Conservation (phyloP, 1,139 yeast genomes). For the Candida tropicalis region DNA sequence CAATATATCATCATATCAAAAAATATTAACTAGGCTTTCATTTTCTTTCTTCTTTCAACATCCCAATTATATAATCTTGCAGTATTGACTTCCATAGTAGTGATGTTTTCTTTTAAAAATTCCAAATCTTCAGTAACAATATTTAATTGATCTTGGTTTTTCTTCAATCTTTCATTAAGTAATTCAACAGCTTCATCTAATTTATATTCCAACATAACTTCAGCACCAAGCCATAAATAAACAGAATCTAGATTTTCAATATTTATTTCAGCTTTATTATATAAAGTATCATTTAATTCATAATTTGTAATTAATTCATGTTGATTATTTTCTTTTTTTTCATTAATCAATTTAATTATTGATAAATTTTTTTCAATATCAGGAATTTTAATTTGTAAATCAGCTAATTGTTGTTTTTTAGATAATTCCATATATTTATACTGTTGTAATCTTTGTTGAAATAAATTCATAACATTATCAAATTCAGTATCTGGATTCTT, state of each 20-base stretch:
- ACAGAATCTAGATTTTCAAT: slow-evolving; percentile 53
- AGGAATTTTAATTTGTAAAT: slow-evolving; percentile 77
- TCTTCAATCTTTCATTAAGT: slow-evolving; percentile 60
- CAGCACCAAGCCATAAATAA: slow-evolving; percentile 94
- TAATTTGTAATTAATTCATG: slow-evolving; percentile 67
- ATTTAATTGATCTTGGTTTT: slow-evolving; percentile 61
- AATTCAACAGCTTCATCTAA: slow-evolving; percentile 81
- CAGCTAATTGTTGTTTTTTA: slow-evolving; percentile 67
- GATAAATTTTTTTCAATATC: slow-evolving; percentile 84
- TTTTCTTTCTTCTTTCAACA: slow-evolving; percentile 73
- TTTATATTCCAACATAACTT: slow-evolving; percentile 95
- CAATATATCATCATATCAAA: neutral
- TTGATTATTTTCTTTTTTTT: slow-evolving; percentile 42
- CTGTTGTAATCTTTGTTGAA: slow-evolving; percentile 79
- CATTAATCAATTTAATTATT: slow-evolving; percentile 63
- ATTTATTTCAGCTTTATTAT: slow-evolving; percentile 77
- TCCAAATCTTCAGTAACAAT: slow-evolving; percentile 83
- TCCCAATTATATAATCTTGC: slow-evolving; percentile 97
- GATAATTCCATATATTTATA: slow-evolving; percentile 88
- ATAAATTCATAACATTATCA: slow-evolving; percentile 63
- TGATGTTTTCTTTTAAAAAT: slow-evolving; percentile 86
- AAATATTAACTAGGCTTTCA: slow-evolving; percentile 20
- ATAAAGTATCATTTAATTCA: slow-evolving; percentile 90
- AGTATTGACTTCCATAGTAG: slow-evolving; percentile 97
- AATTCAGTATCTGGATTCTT: slow-evolving; percentile 69